Evolutionary conservation across 2,329 filamentous ascomycete species (phyloP).

Genomic region (Lachnellula subtilissima): DNA sequence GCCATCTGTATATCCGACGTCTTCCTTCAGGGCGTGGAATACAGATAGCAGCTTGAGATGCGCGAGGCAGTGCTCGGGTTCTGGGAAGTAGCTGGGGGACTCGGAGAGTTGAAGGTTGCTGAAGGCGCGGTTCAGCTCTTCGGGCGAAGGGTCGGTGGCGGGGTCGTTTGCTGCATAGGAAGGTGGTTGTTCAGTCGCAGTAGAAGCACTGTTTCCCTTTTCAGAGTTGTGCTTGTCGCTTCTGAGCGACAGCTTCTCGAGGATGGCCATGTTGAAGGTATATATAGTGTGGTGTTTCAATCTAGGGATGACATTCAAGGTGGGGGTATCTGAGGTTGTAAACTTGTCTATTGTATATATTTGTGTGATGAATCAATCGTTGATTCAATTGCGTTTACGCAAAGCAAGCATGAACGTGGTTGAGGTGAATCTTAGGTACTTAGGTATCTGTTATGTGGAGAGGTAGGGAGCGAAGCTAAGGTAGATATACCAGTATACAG

Average conservation of each 20-base stretch:
- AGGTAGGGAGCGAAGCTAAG: not conserved
- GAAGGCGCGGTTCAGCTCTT: slow-evolving; percentile 33
- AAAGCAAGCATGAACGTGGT: not conserved
- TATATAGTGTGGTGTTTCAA: not conserved
- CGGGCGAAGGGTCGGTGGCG: slow-evolving; percentile 9
- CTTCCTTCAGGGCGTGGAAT: slow-evolving; percentile 62
- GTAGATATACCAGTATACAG: not conserved
- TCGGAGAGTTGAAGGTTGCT: slow-evolving; percentile 35
- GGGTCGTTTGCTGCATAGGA: slow-evolving; percentile 17
- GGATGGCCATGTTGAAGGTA: slow-evolving; percentile 9
- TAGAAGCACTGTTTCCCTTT: slow-evolving; percentile 1
- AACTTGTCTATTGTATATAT: not conserved
- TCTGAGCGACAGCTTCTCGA: slow-evolving; percentile 14
- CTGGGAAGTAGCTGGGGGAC: slow-evolving; percentile 33
- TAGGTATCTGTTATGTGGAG: not conserved
- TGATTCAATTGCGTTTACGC: not conserved
- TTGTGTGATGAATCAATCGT: not conserved
- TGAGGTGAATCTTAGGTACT: not conserved
- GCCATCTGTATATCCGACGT: slow-evolving; percentile 60
- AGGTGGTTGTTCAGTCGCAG: slow-evolving; percentile 13
- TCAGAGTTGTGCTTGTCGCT: slow-evolving; percentile 9
- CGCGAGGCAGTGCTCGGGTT: slow-evolving; percentile 57
- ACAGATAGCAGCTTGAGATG: slow-evolving; percentile 70
- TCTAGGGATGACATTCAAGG: not conserved
- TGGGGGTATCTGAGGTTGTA: not conserved